Conservation (phyloP, 495 filamentous ascomycete genomes). For the Penicillium arizonense region DNA sequence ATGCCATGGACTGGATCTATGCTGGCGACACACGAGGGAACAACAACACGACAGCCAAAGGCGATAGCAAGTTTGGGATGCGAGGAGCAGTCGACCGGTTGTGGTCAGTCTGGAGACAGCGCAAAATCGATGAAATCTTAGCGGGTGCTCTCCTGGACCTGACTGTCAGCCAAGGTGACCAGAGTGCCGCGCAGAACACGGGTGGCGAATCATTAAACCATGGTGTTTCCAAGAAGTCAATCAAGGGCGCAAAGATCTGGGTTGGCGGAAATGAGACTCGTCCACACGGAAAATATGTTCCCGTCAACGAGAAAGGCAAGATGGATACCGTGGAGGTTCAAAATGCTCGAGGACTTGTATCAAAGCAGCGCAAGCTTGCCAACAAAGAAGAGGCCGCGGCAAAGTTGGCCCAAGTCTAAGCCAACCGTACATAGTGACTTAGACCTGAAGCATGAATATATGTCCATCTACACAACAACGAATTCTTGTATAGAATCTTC, state of each 20-base stretch:
- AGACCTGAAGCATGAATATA: background rate
- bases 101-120: constrained; percentile 78
- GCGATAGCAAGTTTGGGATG: constrained; percentile 58
- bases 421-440: constrained; percentile 22
- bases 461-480: background rate
- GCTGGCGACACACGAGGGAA: constrained; percentile 52
- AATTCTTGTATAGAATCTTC: background rate
- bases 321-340: constrained; percentile 65
- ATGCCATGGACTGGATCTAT: constrained; percentile 79
- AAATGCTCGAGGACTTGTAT: constrained; percentile 74
- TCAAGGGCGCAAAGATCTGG: constrained; percentile 61
- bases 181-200: constrained; percentile 19
- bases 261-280: constrained; percentile 63
- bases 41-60: constrained; percentile 29
- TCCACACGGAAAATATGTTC: constrained; percentile 64
- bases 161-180: constrained; percentile 52
- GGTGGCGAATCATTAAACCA: constrained; percentile 26
- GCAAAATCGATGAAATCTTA: constrained; percentile 87
- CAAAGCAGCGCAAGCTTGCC: constrained; percentile 56
- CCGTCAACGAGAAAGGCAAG: constrained; percentile 63
- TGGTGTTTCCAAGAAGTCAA: constrained; percentile 19
- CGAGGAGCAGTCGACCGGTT: constrained; percentile 67
- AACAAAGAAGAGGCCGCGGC: constrained; percentile 17
- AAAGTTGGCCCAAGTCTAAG: constrained; percentile 8
- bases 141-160: constrained; percentile 64